These are phyloP conservation scores for Posidonia australis DNA, from an alignment of 106 monocot genomes.

Conservation along the genomic window DNA sequence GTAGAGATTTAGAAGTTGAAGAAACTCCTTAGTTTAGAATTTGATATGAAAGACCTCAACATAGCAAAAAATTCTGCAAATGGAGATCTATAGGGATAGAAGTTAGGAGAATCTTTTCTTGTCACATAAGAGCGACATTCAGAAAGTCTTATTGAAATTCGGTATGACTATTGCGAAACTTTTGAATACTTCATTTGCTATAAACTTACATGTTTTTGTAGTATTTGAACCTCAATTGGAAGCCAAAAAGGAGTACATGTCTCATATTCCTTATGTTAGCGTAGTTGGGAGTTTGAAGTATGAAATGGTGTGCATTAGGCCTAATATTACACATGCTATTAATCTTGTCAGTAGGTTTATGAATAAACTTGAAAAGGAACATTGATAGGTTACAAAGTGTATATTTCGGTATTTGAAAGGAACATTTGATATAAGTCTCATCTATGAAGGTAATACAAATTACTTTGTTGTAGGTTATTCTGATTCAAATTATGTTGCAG, in stretches of 20 bases:
- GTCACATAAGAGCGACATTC: too few species aligned
- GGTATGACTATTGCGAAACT: too few species aligned
- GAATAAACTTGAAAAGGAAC: background rate
- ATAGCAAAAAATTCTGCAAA: too few species aligned
- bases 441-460: background rate
- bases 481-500: background rate
- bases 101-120: too few species aligned
- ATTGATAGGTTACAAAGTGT: background rate
- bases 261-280: background rate
- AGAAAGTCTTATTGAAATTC: too few species aligned
- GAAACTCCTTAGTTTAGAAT: too few species aligned
- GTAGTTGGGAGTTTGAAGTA: conserved; percentile 1
- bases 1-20: too few species aligned
- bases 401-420: too few species aligned
- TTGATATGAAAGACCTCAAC: too few species aligned
- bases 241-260: background rate
- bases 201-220: too few species aligned
- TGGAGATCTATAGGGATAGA: too few species aligned
- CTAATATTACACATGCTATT: background rate
- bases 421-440: background rate
- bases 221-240: background rate
- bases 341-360: conserved; percentile 6
- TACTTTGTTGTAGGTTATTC: background rate
- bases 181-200: too few species aligned
- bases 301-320: background rate